Evolutionary conservation across 768 basidiomycete genomes (phyloP).

Genomic region (Pisolithus microcarpus): DNA sequence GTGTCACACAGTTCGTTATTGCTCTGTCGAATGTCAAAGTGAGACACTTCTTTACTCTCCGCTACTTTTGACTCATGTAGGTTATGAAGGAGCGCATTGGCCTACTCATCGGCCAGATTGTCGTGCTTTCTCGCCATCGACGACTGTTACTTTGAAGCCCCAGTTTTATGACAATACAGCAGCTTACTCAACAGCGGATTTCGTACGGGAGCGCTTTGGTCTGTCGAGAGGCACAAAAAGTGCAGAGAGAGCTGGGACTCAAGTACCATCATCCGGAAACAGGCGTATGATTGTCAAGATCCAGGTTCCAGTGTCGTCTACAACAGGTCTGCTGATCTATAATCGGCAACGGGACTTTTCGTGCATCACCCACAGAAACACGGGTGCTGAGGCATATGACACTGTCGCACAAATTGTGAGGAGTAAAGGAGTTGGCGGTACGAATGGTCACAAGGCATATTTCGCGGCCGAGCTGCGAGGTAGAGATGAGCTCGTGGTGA

Average conservation of each 20-base stretch:
- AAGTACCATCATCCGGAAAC: constrained; percentile 15
- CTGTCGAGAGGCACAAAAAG: constrained; percentile 18
- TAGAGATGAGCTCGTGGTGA: constrained; percentile 42
- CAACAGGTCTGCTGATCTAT: constrained; percentile 35
- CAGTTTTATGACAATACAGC: constrained; percentile 22
- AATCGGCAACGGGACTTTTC: constrained; percentile 48
- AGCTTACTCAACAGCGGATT: constrained; percentile 22
- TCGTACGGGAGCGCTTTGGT: constrained; percentile 25
- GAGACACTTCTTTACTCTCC: constrained; percentile 11
- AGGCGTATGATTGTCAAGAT: constrained; percentile 49
- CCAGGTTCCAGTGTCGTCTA: constrained; percentile 34
- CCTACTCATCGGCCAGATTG: constrained; percentile 41
- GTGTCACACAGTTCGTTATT: constrained; percentile 45
- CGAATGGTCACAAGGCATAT: constrained; percentile 41
- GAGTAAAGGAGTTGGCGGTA: constrained; percentile 30
- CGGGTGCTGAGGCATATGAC: constrained; percentile 34
- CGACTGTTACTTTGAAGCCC: constrained; percentile 43
- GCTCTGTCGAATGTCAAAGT: constrained; percentile 51
- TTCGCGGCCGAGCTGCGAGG: constrained; percentile 46
- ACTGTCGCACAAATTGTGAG: constrained; percentile 32
- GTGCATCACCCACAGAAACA: constrained; percentile 32
- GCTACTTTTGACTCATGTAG: not conserved
- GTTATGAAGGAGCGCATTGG: constrained; percentile 40
- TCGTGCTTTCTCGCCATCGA: constrained; percentile 35
- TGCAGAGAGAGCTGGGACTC: constrained; percentile 14